phyloP scores from a whole-genome alignment of 148 eudicot species.

The Camellia japonica region DNA sequence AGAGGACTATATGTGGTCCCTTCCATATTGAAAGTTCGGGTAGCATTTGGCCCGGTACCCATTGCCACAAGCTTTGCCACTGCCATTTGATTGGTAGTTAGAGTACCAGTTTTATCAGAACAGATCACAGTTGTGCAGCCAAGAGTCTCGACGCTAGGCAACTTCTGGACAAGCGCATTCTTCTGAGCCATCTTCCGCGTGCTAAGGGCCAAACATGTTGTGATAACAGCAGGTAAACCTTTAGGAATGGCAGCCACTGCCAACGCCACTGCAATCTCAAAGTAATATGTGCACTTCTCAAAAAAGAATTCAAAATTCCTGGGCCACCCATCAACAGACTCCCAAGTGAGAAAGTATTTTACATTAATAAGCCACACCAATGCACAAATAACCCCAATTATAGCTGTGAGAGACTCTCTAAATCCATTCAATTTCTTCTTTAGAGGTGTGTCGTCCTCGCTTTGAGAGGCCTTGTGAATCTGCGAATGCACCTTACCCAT shows the following conservation, averaged over 20 bases:
- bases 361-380: slow-evolving; percentile 65
- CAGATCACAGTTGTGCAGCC: slow-evolving; percentile 70
- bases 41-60: slow-evolving; percentile 28
- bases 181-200: slow-evolving; percentile 71
- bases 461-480: slow-evolving; percentile 57
- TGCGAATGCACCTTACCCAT: slow-evolving; percentile 60
- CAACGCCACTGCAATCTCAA: slow-evolving; percentile 67
- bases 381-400: slow-evolving; percentile 53
- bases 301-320: slow-evolving; percentile 61
- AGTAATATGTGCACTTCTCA: slow-evolving; percentile 65
- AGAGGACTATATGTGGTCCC: slow-evolving; percentile 57
- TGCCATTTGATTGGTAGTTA: slow-evolving; percentile 77
- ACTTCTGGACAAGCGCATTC: slow-evolving; percentile 64
- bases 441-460: slow-evolving; percentile 58
- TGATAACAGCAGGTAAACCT: slow-evolving; percentile 65
- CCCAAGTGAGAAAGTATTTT: slow-evolving; percentile 65
- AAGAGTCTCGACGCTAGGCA: slow-evolving; percentile 69
- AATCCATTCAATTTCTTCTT: slow-evolving; percentile 70
- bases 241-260: slow-evolving; percentile 76
- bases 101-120: slow-evolving; percentile 65
- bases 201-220: slow-evolving; percentile 68
- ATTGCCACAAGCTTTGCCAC: slow-evolving; percentile 57
- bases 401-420: slow-evolving; percentile 54
- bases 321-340: slow-evolving; percentile 62
- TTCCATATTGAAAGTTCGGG: slow-evolving; percentile 50